Evolutionary conservation across 345 rosid species (phyloP).

Genomic region (Passiflora organensis): DNA sequence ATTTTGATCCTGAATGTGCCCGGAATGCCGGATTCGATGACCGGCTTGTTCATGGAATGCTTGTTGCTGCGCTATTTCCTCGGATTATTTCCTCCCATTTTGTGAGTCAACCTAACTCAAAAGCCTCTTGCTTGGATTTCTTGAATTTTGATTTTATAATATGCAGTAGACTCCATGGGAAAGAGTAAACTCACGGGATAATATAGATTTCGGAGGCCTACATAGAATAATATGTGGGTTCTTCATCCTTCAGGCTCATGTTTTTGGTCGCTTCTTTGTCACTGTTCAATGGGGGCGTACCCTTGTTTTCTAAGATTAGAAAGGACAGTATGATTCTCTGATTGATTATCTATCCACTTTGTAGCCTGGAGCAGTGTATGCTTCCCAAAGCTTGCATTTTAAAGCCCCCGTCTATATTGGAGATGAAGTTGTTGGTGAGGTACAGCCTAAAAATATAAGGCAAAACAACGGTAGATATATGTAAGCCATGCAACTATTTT

Average conservation of each 20-base stretch:
- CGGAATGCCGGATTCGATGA: constrained; percentile 58
- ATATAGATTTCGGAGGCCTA: no score
- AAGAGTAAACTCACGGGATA: no score
- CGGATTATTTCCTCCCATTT: constrained; percentile 65
- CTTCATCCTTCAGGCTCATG: no score
- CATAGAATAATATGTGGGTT: no score
- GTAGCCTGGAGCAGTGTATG: constrained; percentile 86
- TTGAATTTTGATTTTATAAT: neutral
- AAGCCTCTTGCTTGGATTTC: neutral
- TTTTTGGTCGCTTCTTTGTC: no score
- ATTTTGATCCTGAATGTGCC: constrained; percentile 62
- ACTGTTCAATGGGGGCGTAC: no score
- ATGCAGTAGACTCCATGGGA: no score
- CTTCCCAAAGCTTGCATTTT: constrained; percentile 74
- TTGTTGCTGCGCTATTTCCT: constrained; percentile 80
- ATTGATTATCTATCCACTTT: no score
- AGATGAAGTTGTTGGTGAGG: constrained; percentile 53
- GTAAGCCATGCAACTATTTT: constrained; percentile 32
- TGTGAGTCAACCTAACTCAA: constrained; percentile 41
- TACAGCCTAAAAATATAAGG: constrained; percentile 49
- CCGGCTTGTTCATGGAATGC: constrained; percentile 80
- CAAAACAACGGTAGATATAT: constrained; percentile 51
- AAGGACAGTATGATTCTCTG: no score
- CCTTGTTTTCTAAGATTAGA: no score
- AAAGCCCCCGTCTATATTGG: constrained; percentile 67